Evolutionary conservation across 129 eudicot species (phyloP).

Genomic region (Rutidosis leptorrhynchoides): DNA sequence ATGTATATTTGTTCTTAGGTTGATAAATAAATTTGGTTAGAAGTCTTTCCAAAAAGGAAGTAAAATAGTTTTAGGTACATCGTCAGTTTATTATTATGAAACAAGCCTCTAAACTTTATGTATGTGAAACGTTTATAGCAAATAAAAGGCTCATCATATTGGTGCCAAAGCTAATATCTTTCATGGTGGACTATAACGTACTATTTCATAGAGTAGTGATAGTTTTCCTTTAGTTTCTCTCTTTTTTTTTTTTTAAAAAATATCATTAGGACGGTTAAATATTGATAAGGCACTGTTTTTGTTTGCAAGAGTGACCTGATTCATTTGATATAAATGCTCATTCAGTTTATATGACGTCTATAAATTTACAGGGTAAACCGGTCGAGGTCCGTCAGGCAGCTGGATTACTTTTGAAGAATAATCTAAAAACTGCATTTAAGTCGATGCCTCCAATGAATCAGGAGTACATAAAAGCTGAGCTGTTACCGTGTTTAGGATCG

Average conservation of each 20-base stretch:
- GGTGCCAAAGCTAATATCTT: neutral
- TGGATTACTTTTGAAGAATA: constrained; percentile 89
- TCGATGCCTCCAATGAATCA: constrained; percentile 69
- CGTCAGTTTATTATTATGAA: too few relatives aligned
- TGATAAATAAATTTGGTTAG: neutral
- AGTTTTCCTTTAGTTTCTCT: constrained; percentile 2
- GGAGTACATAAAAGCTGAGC: constrained; percentile 74
- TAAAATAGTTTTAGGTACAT: too few relatives aligned
- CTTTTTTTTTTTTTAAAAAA: constrained; percentile 2
- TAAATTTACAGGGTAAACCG: constrained; percentile 58
- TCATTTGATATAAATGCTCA: constrained; percentile 19
- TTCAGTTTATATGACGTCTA: constrained; percentile 14
- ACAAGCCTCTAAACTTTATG: neutral
- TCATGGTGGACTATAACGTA: neutral
- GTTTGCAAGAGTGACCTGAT: constrained; percentile 20
- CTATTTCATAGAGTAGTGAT: neutral
- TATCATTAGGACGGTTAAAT: constrained; percentile 8
- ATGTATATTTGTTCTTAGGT: neutral
- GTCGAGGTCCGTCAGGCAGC: constrained; percentile 98
- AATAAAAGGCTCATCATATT: neutral
- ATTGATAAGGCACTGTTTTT: constrained; percentile 14
- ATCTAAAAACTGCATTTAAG: constrained; percentile 57
- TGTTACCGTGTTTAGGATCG: constrained; percentile 86
- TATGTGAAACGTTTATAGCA: neutral
- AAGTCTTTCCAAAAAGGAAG: too few relatives aligned